phyloP scores from a whole-genome alignment of 1,284 basidiomycete species.

The Amylostereum areolatum region DNA sequence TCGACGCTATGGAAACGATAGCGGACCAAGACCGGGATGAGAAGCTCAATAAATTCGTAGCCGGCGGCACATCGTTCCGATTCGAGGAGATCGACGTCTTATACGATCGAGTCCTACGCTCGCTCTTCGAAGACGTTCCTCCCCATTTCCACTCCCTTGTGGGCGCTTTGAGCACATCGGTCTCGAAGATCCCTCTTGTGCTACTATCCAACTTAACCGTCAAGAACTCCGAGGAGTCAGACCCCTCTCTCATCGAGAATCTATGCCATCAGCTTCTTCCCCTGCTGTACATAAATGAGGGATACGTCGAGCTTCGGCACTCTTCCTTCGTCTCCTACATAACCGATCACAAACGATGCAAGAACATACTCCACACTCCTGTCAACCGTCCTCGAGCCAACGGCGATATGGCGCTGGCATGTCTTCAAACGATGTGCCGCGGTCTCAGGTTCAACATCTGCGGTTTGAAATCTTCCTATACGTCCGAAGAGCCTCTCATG shows the following conservation, averaged over 20 bases:
- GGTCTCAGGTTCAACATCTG: slow-evolving; percentile 31
- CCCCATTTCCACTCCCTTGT: slow-evolving; percentile 1
- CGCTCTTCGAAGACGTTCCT: not conserved
- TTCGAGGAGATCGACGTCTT: slow-evolving; percentile 4
- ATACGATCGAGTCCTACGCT: not conserved
- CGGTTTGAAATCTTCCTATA: slow-evolving; percentile 20
- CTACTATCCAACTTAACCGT: not conserved
- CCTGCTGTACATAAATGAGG: slow-evolving; percentile 4
- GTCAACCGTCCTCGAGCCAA: slow-evolving; percentile 15
- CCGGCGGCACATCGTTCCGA: not conserved
- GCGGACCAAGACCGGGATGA: not conserved
- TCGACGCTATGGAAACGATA: not conserved
- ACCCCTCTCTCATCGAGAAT: not conserved
- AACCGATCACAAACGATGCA: slow-evolving; percentile 2
- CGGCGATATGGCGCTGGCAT: slow-evolving; percentile 2
- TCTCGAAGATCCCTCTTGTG: slow-evolving; percentile 3
- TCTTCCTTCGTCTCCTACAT: slow-evolving; percentile 8
- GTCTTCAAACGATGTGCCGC: slow-evolving; percentile 20
- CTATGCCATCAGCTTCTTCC: slow-evolving; percentile 4
- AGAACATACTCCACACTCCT: slow-evolving; percentile 7
- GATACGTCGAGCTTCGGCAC: slow-evolving; percentile 5
- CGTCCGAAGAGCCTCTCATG: slow-evolving; percentile 15
- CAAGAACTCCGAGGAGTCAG: not conserved
- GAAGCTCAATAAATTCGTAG: not conserved
- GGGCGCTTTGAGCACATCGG: slow-evolving; percentile 4